These are phyloP conservation scores for Polyporus tsugae DNA, from an alignment of 1,284 basidiomycete species.

Conservation along the genomic window DNA sequence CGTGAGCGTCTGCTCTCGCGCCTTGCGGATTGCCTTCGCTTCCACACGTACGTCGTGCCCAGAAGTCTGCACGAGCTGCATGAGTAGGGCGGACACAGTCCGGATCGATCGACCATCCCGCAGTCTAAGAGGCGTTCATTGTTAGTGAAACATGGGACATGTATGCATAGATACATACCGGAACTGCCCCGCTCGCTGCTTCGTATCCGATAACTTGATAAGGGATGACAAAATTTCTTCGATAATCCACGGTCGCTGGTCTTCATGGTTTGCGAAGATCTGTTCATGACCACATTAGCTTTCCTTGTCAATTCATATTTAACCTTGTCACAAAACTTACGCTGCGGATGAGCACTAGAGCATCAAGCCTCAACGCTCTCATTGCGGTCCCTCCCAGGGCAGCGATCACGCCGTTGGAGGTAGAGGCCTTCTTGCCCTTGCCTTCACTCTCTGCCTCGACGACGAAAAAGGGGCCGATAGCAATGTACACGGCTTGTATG, in stretches of 20 bases:
- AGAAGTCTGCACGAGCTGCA: conserved; percentile 96
- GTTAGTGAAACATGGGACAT: neutral
- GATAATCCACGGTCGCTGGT: conserved; percentile 94
- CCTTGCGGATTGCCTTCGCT: conserved; percentile 66
- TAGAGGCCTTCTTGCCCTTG: conserved; percentile 54
- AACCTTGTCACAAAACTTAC: conserved; percentile 55
- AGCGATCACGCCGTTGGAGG: conserved; percentile 59
- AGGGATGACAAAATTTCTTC: conserved; percentile 93
- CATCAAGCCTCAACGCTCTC: conserved; percentile 84
- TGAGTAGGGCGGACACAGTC: conserved; percentile 89
- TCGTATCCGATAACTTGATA: conserved; percentile 89
- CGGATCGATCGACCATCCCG: conserved; percentile 88
- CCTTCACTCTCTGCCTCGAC: conserved; percentile 66
- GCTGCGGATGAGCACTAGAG: conserved; percentile 83
- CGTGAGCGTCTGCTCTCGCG: conserved; percentile 67
- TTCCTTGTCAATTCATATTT: conserved; percentile 91
- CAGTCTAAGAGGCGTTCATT: conserved; percentile 52
- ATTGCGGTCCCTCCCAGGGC: conserved; percentile 79
- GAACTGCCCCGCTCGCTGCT: conserved; percentile 88
- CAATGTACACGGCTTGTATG: conserved; percentile 91
- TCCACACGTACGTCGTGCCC: conserved; percentile 79
- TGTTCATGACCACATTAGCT: conserved; percentile 50
- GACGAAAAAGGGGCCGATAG: conserved; percentile 93
- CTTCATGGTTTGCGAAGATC: conserved; percentile 91
- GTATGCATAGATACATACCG: conserved; percentile 56